These are phyloP conservation scores for Phialophora macrospora DNA, from an alignment of 2,329 filamentous ascomycete species.

Conservation along the genomic window DNA sequence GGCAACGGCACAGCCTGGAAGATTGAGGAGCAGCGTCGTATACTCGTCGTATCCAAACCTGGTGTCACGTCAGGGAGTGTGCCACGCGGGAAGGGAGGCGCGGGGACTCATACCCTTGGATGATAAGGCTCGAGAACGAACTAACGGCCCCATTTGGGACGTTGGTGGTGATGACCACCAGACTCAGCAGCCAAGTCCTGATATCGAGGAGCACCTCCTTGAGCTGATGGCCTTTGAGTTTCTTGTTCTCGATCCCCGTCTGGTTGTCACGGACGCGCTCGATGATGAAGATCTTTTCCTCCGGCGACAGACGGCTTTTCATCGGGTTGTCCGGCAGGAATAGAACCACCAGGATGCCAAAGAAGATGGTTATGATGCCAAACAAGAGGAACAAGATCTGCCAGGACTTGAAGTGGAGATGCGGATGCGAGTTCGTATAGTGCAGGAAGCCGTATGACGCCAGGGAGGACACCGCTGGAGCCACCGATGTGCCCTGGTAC, in stretches of 20 bases:
- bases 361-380: constrained; percentile 50
- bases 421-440: constrained; percentile 22
- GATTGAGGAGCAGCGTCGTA: constrained; percentile 52
- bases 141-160: constrained; percentile 52
- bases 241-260: constrained; percentile 58
- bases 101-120: constrained; percentile 40
- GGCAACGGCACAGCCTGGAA: constrained; percentile 51
- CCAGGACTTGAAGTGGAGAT: constrained; percentile 40
- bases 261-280: constrained; percentile 54
- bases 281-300: constrained; percentile 46
- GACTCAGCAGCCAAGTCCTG: constrained; percentile 49
- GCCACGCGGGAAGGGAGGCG: not conserved
- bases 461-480: constrained; percentile 22
- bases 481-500: constrained; percentile 36
- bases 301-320: constrained; percentile 45
- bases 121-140: constrained; percentile 52
- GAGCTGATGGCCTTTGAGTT: constrained; percentile 55
- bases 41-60: constrained; percentile 52
- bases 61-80: constrained; percentile 34
- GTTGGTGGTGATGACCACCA: constrained; percentile 45
- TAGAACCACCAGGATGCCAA: constrained; percentile 47
- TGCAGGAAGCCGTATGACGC: constrained; percentile 32
- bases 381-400: constrained; percentile 53
- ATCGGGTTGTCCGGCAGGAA: constrained; percentile 52
- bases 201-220: constrained; percentile 52